phyloP scores from a whole-genome alignment of 2,329 filamentous ascomycete genomes.

The Sporothrix euskadiensis region DNA sequence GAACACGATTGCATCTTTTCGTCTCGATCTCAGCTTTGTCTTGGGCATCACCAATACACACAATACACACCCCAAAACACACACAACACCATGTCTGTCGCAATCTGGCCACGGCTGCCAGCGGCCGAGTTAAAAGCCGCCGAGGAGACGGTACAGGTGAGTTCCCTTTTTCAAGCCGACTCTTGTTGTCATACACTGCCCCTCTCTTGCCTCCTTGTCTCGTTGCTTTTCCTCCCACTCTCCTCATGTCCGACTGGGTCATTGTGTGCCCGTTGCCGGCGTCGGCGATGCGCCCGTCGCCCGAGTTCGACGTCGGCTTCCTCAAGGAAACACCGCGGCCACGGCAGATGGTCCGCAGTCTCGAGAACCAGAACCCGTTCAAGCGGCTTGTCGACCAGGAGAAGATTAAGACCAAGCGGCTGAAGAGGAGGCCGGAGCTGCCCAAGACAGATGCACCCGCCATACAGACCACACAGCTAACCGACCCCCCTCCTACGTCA shows the following conservation, averaged over 20 bases:
- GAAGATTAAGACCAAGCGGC: background rate
- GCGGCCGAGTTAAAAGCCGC: conserved; percentile 53
- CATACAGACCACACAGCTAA: background rate
- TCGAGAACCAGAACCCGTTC: background rate
- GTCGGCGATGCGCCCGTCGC: background rate
- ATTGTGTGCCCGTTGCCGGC: conserved; percentile 13
- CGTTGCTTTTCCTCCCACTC: background rate
- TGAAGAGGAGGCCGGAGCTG: background rate
- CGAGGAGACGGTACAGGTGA: conserved; percentile 54
- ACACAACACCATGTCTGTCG: conserved; percentile 52
- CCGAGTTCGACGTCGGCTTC: background rate
- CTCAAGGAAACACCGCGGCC: background rate
- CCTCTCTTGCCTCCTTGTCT: background rate
- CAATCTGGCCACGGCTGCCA: conserved; percentile 59
- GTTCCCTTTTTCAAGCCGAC: conserved; percentile 30
- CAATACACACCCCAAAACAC: background rate
- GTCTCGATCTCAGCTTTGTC: background rate
- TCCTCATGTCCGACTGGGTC: conserved; percentile 21
- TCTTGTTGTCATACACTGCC: background rate
- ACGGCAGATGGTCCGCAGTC: background rate
- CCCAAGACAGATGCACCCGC: background rate
- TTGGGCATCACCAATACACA: background rate
- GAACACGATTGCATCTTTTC: conserved; percentile 6
- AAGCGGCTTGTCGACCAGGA: background rate
- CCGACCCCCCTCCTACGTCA: background rate